A percentile compares a stretch with the other conserved stretches of the same genome.
These are phyloP conservation scores for Penicillium sp. DNA, from an alignment of 2,329 filamentous ascomycete species.

Conservation along the genomic window DNA sequence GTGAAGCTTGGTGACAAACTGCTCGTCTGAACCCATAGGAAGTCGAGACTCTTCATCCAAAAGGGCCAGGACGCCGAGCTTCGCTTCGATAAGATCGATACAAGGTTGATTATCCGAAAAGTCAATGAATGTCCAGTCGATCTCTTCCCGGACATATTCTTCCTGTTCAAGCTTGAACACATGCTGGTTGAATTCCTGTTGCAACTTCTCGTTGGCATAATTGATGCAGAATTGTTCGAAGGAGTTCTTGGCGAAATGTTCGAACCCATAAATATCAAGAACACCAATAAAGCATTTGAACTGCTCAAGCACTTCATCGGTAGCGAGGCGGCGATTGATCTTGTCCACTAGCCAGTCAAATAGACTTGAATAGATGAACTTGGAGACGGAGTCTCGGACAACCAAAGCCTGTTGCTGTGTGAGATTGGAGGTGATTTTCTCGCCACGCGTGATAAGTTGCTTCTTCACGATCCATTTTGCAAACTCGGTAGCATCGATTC, in stretches of 20 bases:
- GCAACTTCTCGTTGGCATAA: constrained; percentile 97
- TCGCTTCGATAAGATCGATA: constrained; percentile 96
- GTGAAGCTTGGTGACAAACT: constrained; percentile 92
- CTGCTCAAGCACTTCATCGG: constrained; percentile 71
- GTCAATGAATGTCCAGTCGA: constrained; percentile 99
- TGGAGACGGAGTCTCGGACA: constrained; percentile 92
- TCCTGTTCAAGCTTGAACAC: constrained; percentile 99
- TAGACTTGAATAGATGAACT: constrained; percentile 95
- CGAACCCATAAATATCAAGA: constrained; percentile 97
- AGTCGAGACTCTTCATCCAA: constrained; percentile 93
- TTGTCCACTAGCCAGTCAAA: constrained; percentile 99
- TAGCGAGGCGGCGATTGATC: constrained; percentile 83
- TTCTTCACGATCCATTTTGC: constrained; percentile 99
- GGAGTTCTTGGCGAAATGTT: constrained; percentile 98
- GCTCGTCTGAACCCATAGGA: constrained; percentile 94
- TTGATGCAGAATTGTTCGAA: constrained; percentile 99
- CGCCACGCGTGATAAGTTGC: constrained; percentile 86
- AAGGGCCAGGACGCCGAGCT: constrained; percentile 82
- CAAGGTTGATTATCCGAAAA: constrained; percentile 99
- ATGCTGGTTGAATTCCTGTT: constrained; percentile 98
- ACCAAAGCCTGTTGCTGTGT: constrained; percentile 88
- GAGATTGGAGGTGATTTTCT: constrained; percentile 94
- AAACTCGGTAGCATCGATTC: constrained; percentile 76
- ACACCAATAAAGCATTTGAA: constrained; percentile 92
- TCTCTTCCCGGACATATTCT: constrained; percentile 90